Base-by-base conservation (phyloP, 768 basidiomycete genomes). In the Dacryopinax spathularia region DNA sequence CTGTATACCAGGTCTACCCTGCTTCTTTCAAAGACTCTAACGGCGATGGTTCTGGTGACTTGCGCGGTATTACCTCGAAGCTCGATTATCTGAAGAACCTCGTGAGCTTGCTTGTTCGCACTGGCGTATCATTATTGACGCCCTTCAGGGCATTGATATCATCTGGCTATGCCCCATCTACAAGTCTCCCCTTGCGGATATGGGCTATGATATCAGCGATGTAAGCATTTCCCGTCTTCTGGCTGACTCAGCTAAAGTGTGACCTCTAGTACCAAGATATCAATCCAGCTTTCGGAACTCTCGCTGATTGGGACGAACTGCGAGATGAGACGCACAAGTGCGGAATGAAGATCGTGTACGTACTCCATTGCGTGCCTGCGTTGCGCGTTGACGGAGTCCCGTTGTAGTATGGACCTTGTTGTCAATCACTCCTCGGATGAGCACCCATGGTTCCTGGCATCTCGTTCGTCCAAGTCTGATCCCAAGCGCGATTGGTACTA, bases 141-240 rank as follows among this genome's bases (percentile, higher is more conserved):
- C 12, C 6, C 22, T 22, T 29, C 34, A 60, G 44, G 87, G 86
- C 0, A 82, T 84, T 2, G 81, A 86, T 65, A 78, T 84, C 0
- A 68, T 88, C 16, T 89, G 87, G 87, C 77, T 89, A 16, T 81
- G 78, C 2, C 86, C 87, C 9, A 87, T 89, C 39, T 89, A 87
- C 73, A 77, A 78, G 62, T 83, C 81, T 1, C 87, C 86, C 0
- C 75, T 82, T 63, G 82, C 80, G 1, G 86, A 88, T 72, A 87
- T 87, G 85, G 86, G 85, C 7, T 86, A 87, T 64, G 84, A 86
- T 68, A 85, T 85, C 83, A 84, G 68, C 63, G 78, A 73, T 5
- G 18, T 63, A 63, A 63, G 34, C 33, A 85, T 65, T 84, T 81
- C n/a, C n/a, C 82, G 83, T 84, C 59, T 75, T 34, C 31, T 63